These are phyloP conservation scores for Paratinospora sagittata DNA, from an alignment of 164 flowering plant genomes.

Conservation along the genomic window DNA sequence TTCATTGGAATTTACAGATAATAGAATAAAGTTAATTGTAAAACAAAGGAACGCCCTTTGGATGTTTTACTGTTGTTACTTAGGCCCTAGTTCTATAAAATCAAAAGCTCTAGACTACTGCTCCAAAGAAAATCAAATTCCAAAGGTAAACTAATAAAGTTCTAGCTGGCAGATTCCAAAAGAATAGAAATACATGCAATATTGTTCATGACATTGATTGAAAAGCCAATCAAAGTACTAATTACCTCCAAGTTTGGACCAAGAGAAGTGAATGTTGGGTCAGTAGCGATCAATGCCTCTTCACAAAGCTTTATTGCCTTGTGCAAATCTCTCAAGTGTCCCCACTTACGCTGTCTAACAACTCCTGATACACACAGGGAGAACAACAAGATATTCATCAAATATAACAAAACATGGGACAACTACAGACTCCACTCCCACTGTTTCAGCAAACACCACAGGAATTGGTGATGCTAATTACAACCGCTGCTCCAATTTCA, in stretches of 20 bases:
- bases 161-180: no score
- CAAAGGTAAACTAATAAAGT: no score
- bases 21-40: no score
- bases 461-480: not conserved
- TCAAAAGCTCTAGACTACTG: no score
- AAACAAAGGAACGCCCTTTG: no score
- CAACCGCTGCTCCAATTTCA: not conserved
- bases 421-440: no score
- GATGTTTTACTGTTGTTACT: no score
- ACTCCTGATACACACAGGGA: slow-evolving; percentile 44
- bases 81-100: no score
- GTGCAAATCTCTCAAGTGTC: slow-evolving; percentile 84
- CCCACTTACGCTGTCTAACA: slow-evolving; percentile 87
- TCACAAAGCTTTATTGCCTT: slow-evolving; percentile 91
- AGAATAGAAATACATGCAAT: not conserved
- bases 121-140: no score
- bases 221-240: not conserved
- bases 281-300: slow-evolving; percentile 65
- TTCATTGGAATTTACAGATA: no score
- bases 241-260: slow-evolving; percentile 80
- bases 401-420: not conserved
- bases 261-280: slow-evolving; percentile 58
- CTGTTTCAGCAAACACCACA: no score
- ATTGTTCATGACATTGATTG: not conserved
- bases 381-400: not conserved